Percentiles rank a stretch among this genome's conserved stretches.
Evolutionary conservation across 1,139 yeast species (phyloP).

Genomic region (Kodamaea plutei): DNA sequence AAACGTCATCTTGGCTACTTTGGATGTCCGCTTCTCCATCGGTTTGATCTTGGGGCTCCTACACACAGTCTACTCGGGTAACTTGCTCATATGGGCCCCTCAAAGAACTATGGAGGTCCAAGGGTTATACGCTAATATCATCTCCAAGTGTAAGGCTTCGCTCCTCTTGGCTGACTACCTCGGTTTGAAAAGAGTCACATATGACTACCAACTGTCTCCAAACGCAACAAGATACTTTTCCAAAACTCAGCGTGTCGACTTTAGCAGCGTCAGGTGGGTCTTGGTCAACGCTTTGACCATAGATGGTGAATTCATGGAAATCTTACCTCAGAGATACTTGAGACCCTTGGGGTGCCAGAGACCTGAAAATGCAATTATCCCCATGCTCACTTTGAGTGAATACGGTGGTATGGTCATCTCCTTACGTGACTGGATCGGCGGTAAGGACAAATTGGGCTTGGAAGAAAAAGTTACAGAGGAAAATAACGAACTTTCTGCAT

Average conservation of each 20-base stretch:
- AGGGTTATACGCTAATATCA: constrained; percentile 81
- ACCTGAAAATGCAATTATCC: constrained; percentile 78
- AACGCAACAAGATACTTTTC: constrained; percentile 75
- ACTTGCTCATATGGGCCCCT: constrained; percentile 76
- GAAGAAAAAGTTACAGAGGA: constrained; percentile 32
- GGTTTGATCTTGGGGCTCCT: constrained; percentile 82
- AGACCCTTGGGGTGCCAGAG: constrained; percentile 83
- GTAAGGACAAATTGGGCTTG: constrained; percentile 56
- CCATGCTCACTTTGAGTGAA: constrained; percentile 83
- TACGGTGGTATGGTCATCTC: constrained; percentile 96
- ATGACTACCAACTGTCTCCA: constrained; percentile 90
- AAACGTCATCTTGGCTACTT: constrained; percentile 58
- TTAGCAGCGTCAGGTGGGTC: constrained; percentile 83
- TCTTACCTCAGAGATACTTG: constrained; percentile 87
- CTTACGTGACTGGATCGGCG: constrained; percentile 85
- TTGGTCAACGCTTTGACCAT: constrained; percentile 86
- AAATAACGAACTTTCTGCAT: constrained; percentile 57
- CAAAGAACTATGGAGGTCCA: constrained; percentile 71
- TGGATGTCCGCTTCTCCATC: constrained; percentile 83
- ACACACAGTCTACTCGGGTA: constrained; percentile 82
- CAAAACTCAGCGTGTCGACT: constrained; percentile 73
- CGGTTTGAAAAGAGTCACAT: constrained; percentile 87
- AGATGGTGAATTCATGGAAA: constrained; percentile 90
- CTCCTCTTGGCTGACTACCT: constrained; percentile 80
- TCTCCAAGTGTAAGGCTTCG: constrained; percentile 68